Evolutionary conservation across 768 basidiomycete genomes (phyloP).

Genomic region (Clitopilus hobsonii): DNA sequence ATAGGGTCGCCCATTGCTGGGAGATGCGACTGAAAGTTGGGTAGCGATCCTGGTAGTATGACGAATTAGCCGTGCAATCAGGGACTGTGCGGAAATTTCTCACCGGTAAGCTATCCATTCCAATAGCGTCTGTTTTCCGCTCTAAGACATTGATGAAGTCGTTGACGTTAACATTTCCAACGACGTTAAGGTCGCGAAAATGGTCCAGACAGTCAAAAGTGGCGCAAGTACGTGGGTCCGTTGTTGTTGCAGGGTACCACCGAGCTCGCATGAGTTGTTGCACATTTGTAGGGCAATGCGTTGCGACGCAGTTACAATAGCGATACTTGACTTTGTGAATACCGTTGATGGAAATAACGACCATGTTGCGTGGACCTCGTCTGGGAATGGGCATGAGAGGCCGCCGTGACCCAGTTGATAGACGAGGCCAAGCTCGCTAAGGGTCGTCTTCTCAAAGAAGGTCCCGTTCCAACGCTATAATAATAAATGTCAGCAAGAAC

Average conservation of each 20-base stretch:
- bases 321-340: slow-evolving; percentile 17
- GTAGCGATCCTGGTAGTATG: slow-evolving; percentile 12
- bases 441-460: slow-evolving; percentile 6
- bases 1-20: slow-evolving; percentile 17
- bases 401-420: slow-evolving; percentile 18
- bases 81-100: not conserved
- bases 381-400: not conserved
- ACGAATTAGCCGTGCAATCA: not conserved
- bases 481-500: slow-evolving; percentile 11
- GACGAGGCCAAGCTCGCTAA: slow-evolving; percentile 11
- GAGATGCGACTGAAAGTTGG: slow-evolving; percentile 9
- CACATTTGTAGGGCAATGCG: slow-evolving; percentile 3
- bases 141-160: slow-evolving; percentile 8
- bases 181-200: slow-evolving; percentile 15
- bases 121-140: too few relatives aligned
- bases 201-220: slow-evolving; percentile 12
- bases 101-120: too few relatives aligned
- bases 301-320: slow-evolving; percentile 19
- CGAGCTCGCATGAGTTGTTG: slow-evolving; percentile 12
- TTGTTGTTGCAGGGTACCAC: slow-evolving; percentile 13
- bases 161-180: slow-evolving; percentile 11
- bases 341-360: slow-evolving; percentile 18
- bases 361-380: slow-evolving; percentile 9
- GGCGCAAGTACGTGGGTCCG: slow-evolving; percentile 9
- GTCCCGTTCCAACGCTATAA: not conserved